phyloP scores from a whole-genome alignment of 495 filamentous ascomycete genomes.

The Lichina pygmaea region DNA sequence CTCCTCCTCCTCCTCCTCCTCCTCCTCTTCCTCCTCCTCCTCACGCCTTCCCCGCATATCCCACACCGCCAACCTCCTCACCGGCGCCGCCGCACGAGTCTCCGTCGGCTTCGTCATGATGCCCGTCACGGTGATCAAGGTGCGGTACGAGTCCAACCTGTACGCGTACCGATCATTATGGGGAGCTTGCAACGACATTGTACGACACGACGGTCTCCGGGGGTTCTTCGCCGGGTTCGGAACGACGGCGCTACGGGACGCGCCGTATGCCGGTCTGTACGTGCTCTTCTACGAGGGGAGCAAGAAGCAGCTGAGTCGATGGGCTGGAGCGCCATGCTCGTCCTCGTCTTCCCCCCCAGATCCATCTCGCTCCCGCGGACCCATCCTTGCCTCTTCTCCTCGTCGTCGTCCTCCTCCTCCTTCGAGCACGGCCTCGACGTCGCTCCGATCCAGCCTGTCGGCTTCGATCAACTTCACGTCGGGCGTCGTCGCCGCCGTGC shows the following conservation, averaged over 20 bases:
- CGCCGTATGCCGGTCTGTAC: conserved; percentile 85
- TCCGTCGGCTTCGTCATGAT: conserved; percentile 77
- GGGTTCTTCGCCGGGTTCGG: conserved; percentile 89
- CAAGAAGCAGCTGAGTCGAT: conserved; percentile 34
- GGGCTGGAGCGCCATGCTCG: conserved; percentile 1
- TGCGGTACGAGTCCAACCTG: conserved; percentile 67
- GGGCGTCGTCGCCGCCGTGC: conserved; percentile 47
- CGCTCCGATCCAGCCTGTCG: conserved; percentile 13
- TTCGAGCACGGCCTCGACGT: background rate
- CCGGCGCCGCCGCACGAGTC: conserved; percentile 61
- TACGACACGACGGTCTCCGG: conserved; percentile 39
- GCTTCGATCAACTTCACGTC: conserved; percentile 64
- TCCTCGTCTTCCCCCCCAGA: background rate
- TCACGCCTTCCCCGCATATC: conserved; percentile 64
- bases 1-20: conserved; percentile 16
- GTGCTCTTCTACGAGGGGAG: conserved; percentile 81
- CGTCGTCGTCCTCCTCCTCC: too few relatives aligned
- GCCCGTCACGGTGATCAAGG: conserved; percentile 92
- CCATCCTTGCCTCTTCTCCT: too few relatives aligned
- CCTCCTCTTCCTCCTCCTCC: conserved; percentile 16
- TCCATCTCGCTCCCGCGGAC: too few relatives aligned
- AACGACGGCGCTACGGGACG: conserved; percentile 78
- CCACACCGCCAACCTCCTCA: conserved; percentile 58
- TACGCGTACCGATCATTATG: conserved; percentile 64
- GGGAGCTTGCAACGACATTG: conserved; percentile 47